Conservation (phyloP, 1,284 basidiomycete species). For the Ganoderma lucidum region DNA sequence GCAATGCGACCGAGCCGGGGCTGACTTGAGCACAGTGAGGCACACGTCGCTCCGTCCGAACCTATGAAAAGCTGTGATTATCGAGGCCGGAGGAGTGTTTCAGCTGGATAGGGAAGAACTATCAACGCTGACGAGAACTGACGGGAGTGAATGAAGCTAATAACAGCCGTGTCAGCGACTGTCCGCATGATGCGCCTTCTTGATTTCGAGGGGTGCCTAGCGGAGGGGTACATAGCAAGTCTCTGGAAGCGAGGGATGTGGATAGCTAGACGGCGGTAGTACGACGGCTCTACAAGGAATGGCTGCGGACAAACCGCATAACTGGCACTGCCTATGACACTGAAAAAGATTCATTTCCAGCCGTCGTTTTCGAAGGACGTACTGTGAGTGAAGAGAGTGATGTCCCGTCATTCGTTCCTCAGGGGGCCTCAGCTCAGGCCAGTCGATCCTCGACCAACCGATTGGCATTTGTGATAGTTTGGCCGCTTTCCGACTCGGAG, state of each 20-base stretch:
- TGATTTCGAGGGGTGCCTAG: neutral
- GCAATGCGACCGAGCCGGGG: neutral
- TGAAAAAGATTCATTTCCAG: neutral
- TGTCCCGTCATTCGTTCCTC: neutral
- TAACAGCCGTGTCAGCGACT: no score
- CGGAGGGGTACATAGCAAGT: no score
- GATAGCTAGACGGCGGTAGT: neutral
- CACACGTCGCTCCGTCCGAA: neutral
- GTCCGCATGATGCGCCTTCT: neutral
- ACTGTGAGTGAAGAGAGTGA: neutral
- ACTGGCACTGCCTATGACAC: neutral
- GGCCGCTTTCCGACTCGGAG: neutral
- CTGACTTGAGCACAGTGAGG: neutral
- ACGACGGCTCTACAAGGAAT: neutral
- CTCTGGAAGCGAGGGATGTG: neutral
- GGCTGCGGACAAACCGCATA: neutral
- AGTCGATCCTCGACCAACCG: neutral
- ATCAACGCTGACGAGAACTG: neutral
- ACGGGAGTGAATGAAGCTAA: neutral
- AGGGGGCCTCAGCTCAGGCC: no score
- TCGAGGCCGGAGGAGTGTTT: neutral
- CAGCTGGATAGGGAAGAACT: conserved; percentile 6
- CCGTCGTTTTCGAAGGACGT: neutral
- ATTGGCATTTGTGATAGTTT: conserved; percentile 3
- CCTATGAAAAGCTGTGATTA: neutral